phyloP scores from a whole-genome alignment of 352 stramenopile genomes.

The Phytopythium vexans region DNA sequence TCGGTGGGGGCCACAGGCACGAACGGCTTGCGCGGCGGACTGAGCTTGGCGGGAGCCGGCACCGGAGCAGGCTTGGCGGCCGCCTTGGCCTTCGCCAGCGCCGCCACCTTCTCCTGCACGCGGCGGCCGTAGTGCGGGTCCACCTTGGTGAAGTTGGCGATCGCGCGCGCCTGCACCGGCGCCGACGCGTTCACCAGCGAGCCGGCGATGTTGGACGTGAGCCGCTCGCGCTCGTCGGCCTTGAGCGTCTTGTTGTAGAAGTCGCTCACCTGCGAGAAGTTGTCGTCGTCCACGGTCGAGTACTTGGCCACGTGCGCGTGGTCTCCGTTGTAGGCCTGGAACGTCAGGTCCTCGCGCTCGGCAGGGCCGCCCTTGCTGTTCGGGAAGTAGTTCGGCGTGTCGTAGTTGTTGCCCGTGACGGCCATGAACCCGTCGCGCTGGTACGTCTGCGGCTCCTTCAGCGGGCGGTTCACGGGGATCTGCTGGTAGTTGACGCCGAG shows the following conservation, averaged over 20 bases:
- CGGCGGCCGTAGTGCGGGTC: constrained; percentile 69
- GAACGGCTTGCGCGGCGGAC: constrained; percentile 58
- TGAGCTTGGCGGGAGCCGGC: constrained; percentile 69
- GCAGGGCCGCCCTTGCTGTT: constrained; percentile 72
- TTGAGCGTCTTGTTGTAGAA: constrained; percentile 86
- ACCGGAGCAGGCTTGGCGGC: constrained; percentile 35
- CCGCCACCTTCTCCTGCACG: constrained; percentile 46
- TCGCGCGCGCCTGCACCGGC: constrained; percentile 75
- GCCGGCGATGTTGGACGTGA: constrained; percentile 88
- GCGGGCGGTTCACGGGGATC: constrained; percentile 83
- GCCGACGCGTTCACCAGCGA: constrained; percentile 76
- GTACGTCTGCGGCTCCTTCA: constrained; percentile 73
- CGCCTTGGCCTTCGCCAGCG: constrained; percentile 49
- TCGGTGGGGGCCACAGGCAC: constrained; percentile 46
- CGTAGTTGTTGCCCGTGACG: constrained; percentile 70
- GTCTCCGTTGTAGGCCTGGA: constrained; percentile 32
- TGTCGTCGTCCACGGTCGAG: constrained; percentile 86
- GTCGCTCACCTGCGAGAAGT: constrained; percentile 80
- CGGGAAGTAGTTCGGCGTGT: constrained; percentile 85
- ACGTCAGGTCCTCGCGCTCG: constrained; percentile 22
- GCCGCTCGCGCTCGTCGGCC: constrained; percentile 54
- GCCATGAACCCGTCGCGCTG: constrained; percentile 83
- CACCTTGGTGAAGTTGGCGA: constrained; percentile 86
- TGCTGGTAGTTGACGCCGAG: constrained; percentile 89
- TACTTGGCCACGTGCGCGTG: constrained; percentile 49